These are phyloP conservation scores for Termitomyces bulborhizus DNA, from an alignment of 768 basidiomycete genomes.

Conservation along the genomic window DNA sequence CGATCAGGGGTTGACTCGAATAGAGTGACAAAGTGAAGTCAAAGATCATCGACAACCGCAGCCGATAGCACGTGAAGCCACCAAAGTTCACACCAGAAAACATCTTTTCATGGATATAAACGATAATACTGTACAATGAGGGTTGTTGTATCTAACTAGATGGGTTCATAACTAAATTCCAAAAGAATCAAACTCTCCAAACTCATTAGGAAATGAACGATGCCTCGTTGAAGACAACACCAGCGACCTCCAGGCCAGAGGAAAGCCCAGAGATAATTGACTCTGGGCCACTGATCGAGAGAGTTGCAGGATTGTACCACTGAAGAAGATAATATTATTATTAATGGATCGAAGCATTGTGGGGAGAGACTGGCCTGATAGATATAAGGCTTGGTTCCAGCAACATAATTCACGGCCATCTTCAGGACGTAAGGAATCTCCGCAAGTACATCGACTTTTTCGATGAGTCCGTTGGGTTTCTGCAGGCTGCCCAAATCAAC, in stretches of 20 bases:
- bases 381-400: constrained; percentile 87
- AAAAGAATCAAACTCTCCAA: neutral
- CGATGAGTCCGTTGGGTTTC: constrained; percentile 70
- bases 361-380: constrained; percentile 41
- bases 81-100: neutral
- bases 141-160: constrained; percentile 28
- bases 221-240: constrained; percentile 80
- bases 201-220: constrained; percentile 61
- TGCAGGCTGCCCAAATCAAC: constrained; percentile 53
- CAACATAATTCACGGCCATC: constrained; percentile 88
- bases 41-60: neutral
- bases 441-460: constrained; percentile 92
- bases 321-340: constrained; percentile 14
- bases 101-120: neutral
- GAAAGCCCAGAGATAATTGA: constrained; percentile 31
- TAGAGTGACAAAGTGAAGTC: neutral
- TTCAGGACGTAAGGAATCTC: constrained; percentile 85
- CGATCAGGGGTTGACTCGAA: neutral
- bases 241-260: constrained; percentile 47
- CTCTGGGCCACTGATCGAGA: constrained; percentile 39
- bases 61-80: neutral
- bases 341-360: neutral
- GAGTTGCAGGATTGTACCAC: constrained; percentile 43
- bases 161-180: neutral
- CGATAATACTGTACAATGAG: constrained; percentile 1